phyloP scores from a whole-genome alignment of 129 eudicot species.

The Escallonia rubra region DNA sequence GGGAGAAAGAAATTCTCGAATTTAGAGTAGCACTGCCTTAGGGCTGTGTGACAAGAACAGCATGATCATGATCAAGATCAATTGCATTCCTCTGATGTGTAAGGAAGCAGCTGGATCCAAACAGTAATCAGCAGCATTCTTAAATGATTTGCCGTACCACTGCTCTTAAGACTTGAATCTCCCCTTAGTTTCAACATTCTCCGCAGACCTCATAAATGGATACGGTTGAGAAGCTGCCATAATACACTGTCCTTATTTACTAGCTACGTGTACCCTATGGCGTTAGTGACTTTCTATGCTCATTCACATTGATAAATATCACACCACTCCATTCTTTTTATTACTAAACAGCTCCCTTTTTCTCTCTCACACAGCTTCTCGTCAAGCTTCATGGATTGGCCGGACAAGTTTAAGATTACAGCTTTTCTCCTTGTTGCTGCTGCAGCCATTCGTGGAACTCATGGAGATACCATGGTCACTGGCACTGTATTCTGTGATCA shows the following conservation, averaged over 20 bases:
- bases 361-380: slow-evolving; percentile 4
- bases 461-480: slow-evolving; percentile 68
- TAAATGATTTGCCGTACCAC: slow-evolving; percentile 14
- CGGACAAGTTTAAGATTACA: slow-evolving; percentile 24
- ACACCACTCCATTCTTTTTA: slow-evolving; percentile 4
- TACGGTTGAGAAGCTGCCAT: slow-evolving; percentile 50
- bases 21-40: no score
- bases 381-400: slow-evolving; percentile 42
- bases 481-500: slow-evolving; percentile 96
- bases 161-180: background rate
- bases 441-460: slow-evolving; percentile 63
- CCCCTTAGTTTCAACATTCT: background rate
- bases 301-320: slow-evolving; percentile 28
- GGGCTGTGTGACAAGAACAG: background rate
- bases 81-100: background rate
- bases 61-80: background rate
- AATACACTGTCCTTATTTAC: background rate
- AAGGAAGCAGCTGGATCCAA: slow-evolving; percentile 1
- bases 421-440: slow-evolving; percentile 38
- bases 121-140: slow-evolving; percentile 7
- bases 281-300: background rate
- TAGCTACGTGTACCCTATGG: slow-evolving; percentile 4
- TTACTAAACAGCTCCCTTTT: background rate
- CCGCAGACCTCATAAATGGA: slow-evolving; percentile 33
- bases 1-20: no score